A percentile compares a stretch with the other conserved stretches of the same genome.
Evolutionary conservation across 208 protist genomes (phyloP).

Genomic region (Trypanosoma cruzi): DNA sequence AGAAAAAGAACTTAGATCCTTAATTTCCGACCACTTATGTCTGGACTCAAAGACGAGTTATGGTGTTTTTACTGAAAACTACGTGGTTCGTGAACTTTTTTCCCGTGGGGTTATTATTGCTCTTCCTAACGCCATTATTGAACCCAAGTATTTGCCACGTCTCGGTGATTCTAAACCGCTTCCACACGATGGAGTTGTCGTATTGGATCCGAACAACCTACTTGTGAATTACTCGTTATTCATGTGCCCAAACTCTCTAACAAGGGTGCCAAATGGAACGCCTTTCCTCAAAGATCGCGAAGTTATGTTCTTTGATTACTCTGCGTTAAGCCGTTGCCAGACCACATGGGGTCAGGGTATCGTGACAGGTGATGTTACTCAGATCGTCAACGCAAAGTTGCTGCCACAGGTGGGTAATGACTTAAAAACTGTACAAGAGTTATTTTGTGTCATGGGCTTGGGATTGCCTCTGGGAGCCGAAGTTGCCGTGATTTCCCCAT

Average conservation of each 20-base stretch:
- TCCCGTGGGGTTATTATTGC: conserved; percentile 28
- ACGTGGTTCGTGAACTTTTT: conserved; percentile 28
- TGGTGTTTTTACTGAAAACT: conserved; percentile 28
- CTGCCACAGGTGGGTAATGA: conserved; percentile 23
- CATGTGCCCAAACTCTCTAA: conserved; percentile 28
- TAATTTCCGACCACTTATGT: conserved; percentile 30
- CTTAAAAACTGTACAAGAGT: conserved; percentile 24
- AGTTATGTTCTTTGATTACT: conserved; percentile 30
- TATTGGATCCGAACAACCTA: conserved; percentile 21
- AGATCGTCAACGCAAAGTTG: conserved; percentile 15
- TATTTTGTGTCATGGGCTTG: conserved; percentile 33
- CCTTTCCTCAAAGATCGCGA: conserved; percentile 22
- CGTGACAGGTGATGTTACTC: conserved; percentile 22
- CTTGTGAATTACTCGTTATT: conserved; percentile 29
- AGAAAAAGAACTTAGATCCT: conserved; percentile 23
- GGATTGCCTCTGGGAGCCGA: conserved; percentile 26
- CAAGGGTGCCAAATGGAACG: conserved; percentile 20
- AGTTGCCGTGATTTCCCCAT: conserved; percentile 27
- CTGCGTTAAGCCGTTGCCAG: conserved; percentile 16
- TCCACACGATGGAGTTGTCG: conserved; percentile 23
- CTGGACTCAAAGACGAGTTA: conserved; percentile 25
- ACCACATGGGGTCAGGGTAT: conserved; percentile 31
- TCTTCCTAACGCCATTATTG: conserved; percentile 32
- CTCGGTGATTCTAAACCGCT: conserved; percentile 3
- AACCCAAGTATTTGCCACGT: conserved; percentile 35